Conservation (phyloP, 2,329 filamentous ascomycete genomes). For the Penicillium expansum region DNA sequence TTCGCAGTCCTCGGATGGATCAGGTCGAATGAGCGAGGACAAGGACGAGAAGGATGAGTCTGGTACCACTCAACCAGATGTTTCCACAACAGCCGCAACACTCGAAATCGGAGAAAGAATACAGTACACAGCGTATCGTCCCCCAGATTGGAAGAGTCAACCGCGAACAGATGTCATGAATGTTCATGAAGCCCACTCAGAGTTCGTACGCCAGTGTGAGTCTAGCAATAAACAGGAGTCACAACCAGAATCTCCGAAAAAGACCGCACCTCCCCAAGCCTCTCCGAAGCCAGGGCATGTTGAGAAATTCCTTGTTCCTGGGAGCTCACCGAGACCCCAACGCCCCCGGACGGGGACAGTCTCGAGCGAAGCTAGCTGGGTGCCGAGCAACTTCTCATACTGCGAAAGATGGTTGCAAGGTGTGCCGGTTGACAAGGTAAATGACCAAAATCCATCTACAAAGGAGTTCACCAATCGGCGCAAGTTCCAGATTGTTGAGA, state of each 20-base stretch:
- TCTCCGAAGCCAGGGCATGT: slow-evolving; percentile 8
- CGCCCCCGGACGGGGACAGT: slow-evolving; percentile 35
- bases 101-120: slow-evolving; percentile 3
- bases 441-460: slow-evolving; percentile 25
- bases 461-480: slow-evolving; percentile 33
- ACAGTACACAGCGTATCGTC: slow-evolving; percentile 18
- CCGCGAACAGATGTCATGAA: slow-evolving; percentile 23
- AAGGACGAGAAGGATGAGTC: background rate
- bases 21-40: background rate
- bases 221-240: slow-evolving; percentile 15
- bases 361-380: slow-evolving; percentile 40
- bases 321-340: slow-evolving; percentile 25
- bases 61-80: background rate
- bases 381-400: slow-evolving; percentile 37
- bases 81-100: background rate
- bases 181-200: slow-evolving; percentile 35
- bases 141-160: slow-evolving; percentile 14
- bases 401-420: slow-evolving; percentile 40
- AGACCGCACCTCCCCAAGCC: slow-evolving; percentile 6
- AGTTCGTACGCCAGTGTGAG: slow-evolving; percentile 30
- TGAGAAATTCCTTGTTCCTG: slow-evolving; percentile 1
- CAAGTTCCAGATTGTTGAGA: slow-evolving; percentile 40
- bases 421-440: slow-evolving; percentile 32
- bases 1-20: slow-evolving; percentile 10
- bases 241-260: slow-evolving; percentile 8